Evolutionary conservation across 805 yeast species (phyloP).

Genomic region (Kuraishia borneana): DNA sequence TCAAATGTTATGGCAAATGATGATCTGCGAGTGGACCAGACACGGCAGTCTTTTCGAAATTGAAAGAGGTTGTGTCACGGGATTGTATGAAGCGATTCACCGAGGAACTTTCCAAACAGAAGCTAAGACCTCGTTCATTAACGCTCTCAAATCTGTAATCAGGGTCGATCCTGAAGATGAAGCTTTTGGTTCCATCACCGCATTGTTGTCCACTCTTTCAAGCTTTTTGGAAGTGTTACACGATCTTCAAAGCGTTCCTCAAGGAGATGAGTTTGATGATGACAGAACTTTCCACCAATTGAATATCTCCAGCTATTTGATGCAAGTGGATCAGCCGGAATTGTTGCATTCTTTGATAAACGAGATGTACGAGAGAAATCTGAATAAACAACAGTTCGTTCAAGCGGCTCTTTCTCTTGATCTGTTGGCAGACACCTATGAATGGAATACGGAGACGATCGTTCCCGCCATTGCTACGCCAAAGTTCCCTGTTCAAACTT

Average conservation of each 20-base stretch:
- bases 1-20: conserved; percentile 57
- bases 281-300: conserved; percentile 75
- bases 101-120: conserved; percentile 38
- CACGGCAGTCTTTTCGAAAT: conserved; percentile 48
- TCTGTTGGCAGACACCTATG: conserved; percentile 62
- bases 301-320: conserved; percentile 64
- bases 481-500: conserved; percentile 66
- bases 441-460: conserved; percentile 53
- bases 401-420: conserved; percentile 82
- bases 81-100: conserved; percentile 39
- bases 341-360: conserved; percentile 69
- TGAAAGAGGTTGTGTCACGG: conserved; percentile 51
- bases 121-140: conserved; percentile 49
- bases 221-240: conserved; percentile 55
- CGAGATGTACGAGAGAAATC: conserved; percentile 57
- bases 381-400: conserved; percentile 48
- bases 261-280: conserved; percentile 75
- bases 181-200: conserved; percentile 37
- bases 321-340: conserved; percentile 72
- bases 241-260: conserved; percentile 65
- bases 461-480: conserved; percentile 54
- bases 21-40: conserved; percentile 53
- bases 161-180: conserved; percentile 55
- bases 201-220: conserved; percentile 40
- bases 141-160: conserved; percentile 34